Base-by-base conservation (phyloP, 2,329 filamentous ascomycete genomes). In the Trichophyton simii region DNA sequence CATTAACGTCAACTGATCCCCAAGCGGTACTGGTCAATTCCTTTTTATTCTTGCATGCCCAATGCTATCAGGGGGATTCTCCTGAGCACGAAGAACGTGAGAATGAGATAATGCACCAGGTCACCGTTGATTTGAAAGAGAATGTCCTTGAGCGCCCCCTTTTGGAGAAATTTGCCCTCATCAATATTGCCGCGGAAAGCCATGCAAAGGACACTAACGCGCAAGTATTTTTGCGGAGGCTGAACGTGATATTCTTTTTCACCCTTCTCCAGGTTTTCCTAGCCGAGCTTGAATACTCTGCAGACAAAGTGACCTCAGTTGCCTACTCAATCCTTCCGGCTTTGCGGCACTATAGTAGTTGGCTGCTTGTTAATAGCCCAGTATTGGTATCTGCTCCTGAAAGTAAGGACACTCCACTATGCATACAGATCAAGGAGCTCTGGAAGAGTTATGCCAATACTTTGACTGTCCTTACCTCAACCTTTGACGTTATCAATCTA, bases 11-110 rank as follows among this genome's bases (percentile, higher is more conserved):
- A 38, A 31, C 50, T 22, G 63, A 65, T 50, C 81, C 83, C 62
- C 80, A 82, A 61, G 79, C 82, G 34, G 83, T 85, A 41, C 81
- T 96, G 61, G 79, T 86, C 55, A 83, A 84, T 59, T 94, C 91
- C 87, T 95, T 96, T 68, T 82, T 92, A 63, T 86, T 87, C 67
- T 81, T 96, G 50, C 92, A 96, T 71, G 89, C 89, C 57, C 85
- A 87, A 69, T 92, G 89, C 72, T 92, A 88, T 74, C 86, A 86
- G 64, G 91, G 89, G 36, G 81, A 85, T 52, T 91, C 94, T 67
- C 76, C 83, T 0, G 84, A 87, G 64, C 87, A 91, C 65, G 83
- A 87, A 60, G 91, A 95, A 71, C 78, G 96, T 31, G 91, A 96
- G 73, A 84, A 84, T 62, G 90, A 96, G 71, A 87, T 97, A 11